Evolutionary conservation across 768 basidiomycete species (phyloP), one percentile per base, ranked within the genome.

Genomic region (Auricularia sp.): DNA sequence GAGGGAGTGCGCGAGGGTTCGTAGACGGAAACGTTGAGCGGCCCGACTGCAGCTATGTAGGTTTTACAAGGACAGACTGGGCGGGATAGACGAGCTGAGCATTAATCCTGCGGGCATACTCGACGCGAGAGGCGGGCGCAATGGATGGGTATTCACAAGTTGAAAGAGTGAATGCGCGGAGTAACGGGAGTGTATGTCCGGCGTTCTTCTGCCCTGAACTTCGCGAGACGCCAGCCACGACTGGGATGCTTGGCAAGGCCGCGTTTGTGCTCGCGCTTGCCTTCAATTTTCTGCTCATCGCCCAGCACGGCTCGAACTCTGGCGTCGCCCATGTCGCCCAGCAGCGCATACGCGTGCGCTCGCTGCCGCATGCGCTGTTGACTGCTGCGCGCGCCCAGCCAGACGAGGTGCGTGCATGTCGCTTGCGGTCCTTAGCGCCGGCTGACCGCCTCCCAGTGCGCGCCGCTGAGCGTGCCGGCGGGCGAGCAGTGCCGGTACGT

Each of bases 401-500:
- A 12, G 34, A 58, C 53, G 60, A 33, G 33, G 42, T 43, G 42
- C 33, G 63, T 18, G 29, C 39, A 16, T 14, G 7, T 39, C 56
- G 14, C 14, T 29, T 29, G 12, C 34, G 14, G 23, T 8, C 23
- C 34, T 1, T 29, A 4, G 4, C 5, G 23, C 34, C 6, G 11
- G 21, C 56, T 59, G 29, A 33, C 56, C 23, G 29, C 8, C 21
- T 16, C 36, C 47, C 66, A 91, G 89, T 93, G 91, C 73, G 79
- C 73, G 61, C 91, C 91, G 2, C 77, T 86, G 59, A 75, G 80
- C 18, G 74, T 84, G 39, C 82, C 84, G 2, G 61, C 76, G 2
- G 70, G 73, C 11, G 73, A 81, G 12, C 91, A 93, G 74, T 93
- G 91, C 71, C 63, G 72, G 18, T 84, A 90, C 74, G 88, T 87